These are phyloP conservation scores for Umbelopsis vinacea DNA, from an alignment of 192 early-diverging fungal species.

Conservation along the genomic window DNA sequence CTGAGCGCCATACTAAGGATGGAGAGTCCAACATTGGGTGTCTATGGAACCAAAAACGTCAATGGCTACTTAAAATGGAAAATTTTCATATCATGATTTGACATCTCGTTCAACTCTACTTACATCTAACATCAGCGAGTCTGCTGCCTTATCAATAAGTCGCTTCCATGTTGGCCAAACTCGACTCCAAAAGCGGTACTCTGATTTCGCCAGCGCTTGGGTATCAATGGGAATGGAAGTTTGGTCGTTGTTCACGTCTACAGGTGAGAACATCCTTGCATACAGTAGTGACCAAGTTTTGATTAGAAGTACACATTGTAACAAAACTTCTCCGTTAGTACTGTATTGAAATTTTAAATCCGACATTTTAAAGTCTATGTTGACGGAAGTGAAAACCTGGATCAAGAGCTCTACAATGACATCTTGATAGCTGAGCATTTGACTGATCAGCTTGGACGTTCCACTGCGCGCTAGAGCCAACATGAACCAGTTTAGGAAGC, in stretches of 20 bases:
- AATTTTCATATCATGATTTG: too few relatives aligned
- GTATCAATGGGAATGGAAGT: background rate
- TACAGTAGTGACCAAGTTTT: slow-evolving; percentile 48
- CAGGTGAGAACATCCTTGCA: background rate
- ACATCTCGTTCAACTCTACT: too few relatives aligned
- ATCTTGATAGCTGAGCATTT: slow-evolving; percentile 40
- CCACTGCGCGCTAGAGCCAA: slow-evolving; percentile 30
- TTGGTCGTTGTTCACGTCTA: background rate
- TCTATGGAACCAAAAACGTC: background rate
- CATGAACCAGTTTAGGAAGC: slow-evolving; percentile 52
- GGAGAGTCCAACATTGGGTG: slow-evolving; percentile 29
- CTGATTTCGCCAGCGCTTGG: background rate
- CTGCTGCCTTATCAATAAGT: background rate
- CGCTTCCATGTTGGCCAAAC: slow-evolving; percentile 17
- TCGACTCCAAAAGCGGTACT: slow-evolving; percentile 2
- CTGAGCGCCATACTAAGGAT: slow-evolving; percentile 46
- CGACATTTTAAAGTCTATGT: slow-evolving; percentile 33
- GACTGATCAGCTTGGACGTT: slow-evolving; percentile 24
- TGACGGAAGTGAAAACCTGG: slow-evolving; percentile 35
- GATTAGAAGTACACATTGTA: slow-evolving; percentile 44
- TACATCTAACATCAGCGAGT: background rate
- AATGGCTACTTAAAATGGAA: too few relatives aligned
- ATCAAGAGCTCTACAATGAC: slow-evolving; percentile 41
- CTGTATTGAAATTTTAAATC: slow-evolving; percentile 46
- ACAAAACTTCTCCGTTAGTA: slow-evolving; percentile 38